phyloP scores from a whole-genome alignment of 2,329 filamentous ascomycete species.

The Epichloe coenophiala region DNA sequence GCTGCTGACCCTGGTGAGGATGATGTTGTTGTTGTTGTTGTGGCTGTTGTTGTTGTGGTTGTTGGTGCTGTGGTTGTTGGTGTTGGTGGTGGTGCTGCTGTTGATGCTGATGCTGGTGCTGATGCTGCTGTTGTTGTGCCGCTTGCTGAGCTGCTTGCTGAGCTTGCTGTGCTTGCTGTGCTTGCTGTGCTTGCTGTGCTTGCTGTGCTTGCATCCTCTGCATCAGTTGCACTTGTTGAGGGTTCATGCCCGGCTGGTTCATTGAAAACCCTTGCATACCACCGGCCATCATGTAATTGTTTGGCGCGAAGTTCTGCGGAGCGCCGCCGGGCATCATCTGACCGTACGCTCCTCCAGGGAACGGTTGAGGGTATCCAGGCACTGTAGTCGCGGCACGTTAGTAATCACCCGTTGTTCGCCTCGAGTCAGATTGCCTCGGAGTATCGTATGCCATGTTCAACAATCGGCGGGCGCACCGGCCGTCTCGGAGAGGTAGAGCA shows the following conservation, averaged over 20 bases:
- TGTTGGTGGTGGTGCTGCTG: conserved; percentile 17
- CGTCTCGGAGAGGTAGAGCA: background rate
- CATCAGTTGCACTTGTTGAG: conserved; percentile 30
- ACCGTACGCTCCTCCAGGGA: conserved; percentile 43
- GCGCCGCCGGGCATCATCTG: conserved; percentile 34
- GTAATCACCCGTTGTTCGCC: background rate
- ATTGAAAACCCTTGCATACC: conserved; percentile 43
- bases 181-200: conserved; percentile 13
- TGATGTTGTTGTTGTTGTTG: conserved; percentile 18
- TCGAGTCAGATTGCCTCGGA: too few relatives aligned
- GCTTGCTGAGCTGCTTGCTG: conserved; percentile 6
- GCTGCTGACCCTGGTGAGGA: conserved; percentile 18
- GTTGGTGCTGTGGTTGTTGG: conserved; percentile 14
- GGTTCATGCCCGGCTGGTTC: conserved; percentile 36
- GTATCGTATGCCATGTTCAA: background rate
- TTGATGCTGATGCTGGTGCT: conserved; percentile 20
- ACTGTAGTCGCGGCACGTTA: conserved; percentile 23
- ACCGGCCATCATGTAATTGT: conserved; percentile 36
- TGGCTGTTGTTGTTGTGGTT: conserved; percentile 5
- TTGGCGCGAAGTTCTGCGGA: conserved; percentile 36
- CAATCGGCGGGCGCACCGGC: background rate
- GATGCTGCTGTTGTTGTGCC: conserved; percentile 6
- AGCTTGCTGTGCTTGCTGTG: background rate
- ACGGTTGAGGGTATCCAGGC: conserved; percentile 45
- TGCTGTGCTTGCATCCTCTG: conserved; percentile 27